Evolutionary conservation across 2,329 filamentous ascomycete genomes (phyloP), one percentile per base, ranked within the genome.

Genomic region (Xylaria sp.): DNA sequence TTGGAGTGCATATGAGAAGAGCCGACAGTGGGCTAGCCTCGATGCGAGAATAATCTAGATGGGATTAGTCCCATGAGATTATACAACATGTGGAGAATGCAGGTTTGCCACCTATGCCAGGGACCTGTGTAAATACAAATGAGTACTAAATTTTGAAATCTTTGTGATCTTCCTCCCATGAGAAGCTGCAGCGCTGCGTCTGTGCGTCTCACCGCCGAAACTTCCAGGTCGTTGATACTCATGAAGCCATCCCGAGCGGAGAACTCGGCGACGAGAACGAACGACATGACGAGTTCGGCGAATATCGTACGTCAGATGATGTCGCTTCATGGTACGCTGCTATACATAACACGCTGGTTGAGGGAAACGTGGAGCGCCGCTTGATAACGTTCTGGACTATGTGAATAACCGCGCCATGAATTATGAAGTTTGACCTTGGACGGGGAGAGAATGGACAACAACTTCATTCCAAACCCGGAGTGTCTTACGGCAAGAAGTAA

Each of bases 21-120:
- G 39, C 36, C 39, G 18, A 46, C 56, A 58, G 25, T 10, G 39
- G 39, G 41, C 39, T 10, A 46, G 56, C 39, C 39, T 58, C 18
- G 39, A 46, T 43, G 39, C 56, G 23, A 58, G 56, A 43, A 46
- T 46, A 46, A 58, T 46, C 39, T 58, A 58, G 56, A 48, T 46
- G 56, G 39, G 56, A 46, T 46, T 58, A 31, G 39, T 46, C 18
- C 39, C 56, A 58, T 28, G 39, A 36, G 15, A 46, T 46, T 36
- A 28, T 58, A 46, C 56, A 31, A 46, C 41, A 6, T 46, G 39
- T 58, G 39, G 39, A 58, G 56, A 58, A 41, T 31, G 3, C 7
- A 46, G 39, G 56, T 46, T 31, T 58, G 56, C 39, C 56, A 58
- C 23, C 20, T 20, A 58, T 31, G 56, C 39, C 15, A n/a, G 23